Conservation (phyloP, 2,329 filamentous ascomycete genomes). For the Colletotrichum tanaceti region DNA sequence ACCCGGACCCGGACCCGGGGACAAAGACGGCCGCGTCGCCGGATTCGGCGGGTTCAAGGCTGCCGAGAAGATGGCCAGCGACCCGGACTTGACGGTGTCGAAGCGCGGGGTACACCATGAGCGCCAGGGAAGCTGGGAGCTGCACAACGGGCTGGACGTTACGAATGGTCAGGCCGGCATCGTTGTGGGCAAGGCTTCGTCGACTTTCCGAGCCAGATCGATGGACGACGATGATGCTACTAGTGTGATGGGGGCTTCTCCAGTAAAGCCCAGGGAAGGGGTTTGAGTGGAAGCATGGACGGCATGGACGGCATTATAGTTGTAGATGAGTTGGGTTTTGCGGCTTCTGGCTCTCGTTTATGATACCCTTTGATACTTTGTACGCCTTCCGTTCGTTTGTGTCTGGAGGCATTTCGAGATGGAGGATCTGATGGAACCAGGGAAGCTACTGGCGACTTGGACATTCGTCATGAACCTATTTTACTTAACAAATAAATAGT, state of each 20-base stretch:
- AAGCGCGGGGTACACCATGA: conserved; percentile 53
- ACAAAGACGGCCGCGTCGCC: conserved; percentile 31
- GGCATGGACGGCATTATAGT: neutral
- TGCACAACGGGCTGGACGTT: conserved; percentile 47
- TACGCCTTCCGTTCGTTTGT: neutral
- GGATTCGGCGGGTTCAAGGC: conserved; percentile 57
- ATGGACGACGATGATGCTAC: conserved; percentile 50
- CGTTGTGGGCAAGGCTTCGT: conserved; percentile 44
- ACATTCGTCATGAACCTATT: neutral
- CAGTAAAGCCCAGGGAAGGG: conserved; percentile 54
- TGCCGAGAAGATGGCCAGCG: conserved; percentile 57
- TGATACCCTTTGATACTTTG: conserved; percentile 38
- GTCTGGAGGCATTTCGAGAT: neutral
- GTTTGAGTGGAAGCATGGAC: conserved; percentile 45
- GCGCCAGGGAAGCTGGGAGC: conserved; percentile 63
- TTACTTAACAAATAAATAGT: neutral
- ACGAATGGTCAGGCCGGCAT: conserved; percentile 38
- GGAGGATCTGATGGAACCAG: neutral
- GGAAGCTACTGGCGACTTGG: neutral
- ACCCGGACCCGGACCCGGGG: neutral
- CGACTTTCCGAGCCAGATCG: conserved; percentile 40
- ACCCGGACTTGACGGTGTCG: conserved; percentile 57
- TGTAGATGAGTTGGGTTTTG: neutral
- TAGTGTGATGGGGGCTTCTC: conserved; percentile 49
- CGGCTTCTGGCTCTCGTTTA: conserved; percentile 32